Evolutionary conservation across 2,329 filamentous ascomycete species (phyloP).

Genomic region (Pyrenophora tritici-repentis): DNA sequence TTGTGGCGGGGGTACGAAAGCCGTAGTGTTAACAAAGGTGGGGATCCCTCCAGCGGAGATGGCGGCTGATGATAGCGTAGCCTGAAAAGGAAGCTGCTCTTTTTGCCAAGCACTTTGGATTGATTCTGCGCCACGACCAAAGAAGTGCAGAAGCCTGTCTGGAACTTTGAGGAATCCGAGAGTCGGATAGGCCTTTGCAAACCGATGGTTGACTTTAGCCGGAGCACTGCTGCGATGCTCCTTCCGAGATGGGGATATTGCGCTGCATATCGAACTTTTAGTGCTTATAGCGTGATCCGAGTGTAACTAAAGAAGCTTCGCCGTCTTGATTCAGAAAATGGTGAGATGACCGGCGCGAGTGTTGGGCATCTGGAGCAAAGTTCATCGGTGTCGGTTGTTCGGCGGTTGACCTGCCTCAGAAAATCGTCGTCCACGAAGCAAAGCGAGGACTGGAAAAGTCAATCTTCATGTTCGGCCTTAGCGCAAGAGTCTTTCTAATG

Average conservation of each 20-base stretch:
- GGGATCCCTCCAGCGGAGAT: conserved; percentile 1
- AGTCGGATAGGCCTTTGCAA: conserved; percentile 1
- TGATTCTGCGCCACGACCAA: conserved; percentile 13
- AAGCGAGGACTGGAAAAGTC: background rate
- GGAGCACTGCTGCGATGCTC: background rate
- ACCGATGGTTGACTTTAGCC: conserved; percentile 10
- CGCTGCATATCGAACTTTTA: background rate
- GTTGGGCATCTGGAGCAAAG: background rate
- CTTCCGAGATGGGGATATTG: conserved; percentile 1
- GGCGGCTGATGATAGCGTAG: conserved; percentile 16
- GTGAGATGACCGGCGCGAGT: background rate
- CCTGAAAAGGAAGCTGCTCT: conserved; percentile 25
- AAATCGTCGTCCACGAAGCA: background rate
- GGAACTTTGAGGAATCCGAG: conserved; percentile 1
- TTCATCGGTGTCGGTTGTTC: background rate
- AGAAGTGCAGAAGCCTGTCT: conserved; percentile 3
- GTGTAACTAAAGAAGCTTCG: background rate
- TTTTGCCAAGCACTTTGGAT: conserved; percentile 22
- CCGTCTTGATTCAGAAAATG: background rate
- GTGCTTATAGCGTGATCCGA: background rate
- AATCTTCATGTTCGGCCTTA: conserved; percentile 14
- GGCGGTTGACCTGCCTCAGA: conserved; percentile 10
- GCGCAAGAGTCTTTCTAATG: conserved; percentile 2
- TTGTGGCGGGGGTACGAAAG: conserved; percentile 7
- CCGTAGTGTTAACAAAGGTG: conserved; percentile 4